A percentile compares a stretch with the other conserved stretches of the same genome.
These are phyloP conservation scores for Boletus vermiculosoides DNA, from an alignment of 768 basidiomycete genomes.

Conservation along the genomic window DNA sequence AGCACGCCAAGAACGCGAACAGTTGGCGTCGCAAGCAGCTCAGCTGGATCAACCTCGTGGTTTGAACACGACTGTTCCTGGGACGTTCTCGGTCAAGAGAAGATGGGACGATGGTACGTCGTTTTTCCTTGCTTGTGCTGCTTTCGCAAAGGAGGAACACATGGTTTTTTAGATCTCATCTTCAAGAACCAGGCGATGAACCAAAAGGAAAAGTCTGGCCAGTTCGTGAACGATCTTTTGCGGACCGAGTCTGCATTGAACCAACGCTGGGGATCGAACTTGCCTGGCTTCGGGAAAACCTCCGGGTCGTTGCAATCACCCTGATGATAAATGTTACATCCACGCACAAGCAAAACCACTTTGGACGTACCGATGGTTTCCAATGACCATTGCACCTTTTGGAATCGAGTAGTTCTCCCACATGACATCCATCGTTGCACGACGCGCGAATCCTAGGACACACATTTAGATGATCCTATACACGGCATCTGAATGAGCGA, in stretches of 20 bases:
- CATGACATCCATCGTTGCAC: slow-evolving; percentile 3
- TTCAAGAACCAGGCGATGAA: slow-evolving; percentile 97
- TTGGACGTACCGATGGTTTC: slow-evolving; percentile 11
- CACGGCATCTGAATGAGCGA: neutral
- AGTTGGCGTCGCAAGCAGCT: slow-evolving; percentile 57
- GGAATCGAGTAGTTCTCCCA: slow-evolving; percentile 10
- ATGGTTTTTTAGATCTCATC: slow-evolving; percentile 69
- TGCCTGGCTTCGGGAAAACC: slow-evolving; percentile 11
- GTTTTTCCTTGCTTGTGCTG: slow-evolving; percentile 3
- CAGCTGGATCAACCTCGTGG: slow-evolving; percentile 77
- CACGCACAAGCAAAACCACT: neutral
- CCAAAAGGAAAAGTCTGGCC: slow-evolving; percentile 58
- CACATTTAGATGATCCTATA: neutral
- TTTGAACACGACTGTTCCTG: slow-evolving; percentile 69
- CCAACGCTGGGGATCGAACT: slow-evolving; percentile 13
- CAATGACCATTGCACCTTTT: slow-evolving; percentile 8
- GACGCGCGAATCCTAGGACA: slow-evolving; percentile 1
- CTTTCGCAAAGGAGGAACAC: neutral
- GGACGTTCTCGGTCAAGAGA: slow-evolving; percentile 87
- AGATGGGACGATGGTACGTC: slow-evolving; percentile 93
- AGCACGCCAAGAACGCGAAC: slow-evolving; percentile 75
- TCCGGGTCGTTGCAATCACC: slow-evolving; percentile 14
- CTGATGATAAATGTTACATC: neutral
- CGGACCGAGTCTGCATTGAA: slow-evolving; percentile 63
- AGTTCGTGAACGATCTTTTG: slow-evolving; percentile 94